These are phyloP conservation scores for Penicillium polonicum DNA, from an alignment of 2,329 filamentous ascomycete species.

Conservation along the genomic window DNA sequence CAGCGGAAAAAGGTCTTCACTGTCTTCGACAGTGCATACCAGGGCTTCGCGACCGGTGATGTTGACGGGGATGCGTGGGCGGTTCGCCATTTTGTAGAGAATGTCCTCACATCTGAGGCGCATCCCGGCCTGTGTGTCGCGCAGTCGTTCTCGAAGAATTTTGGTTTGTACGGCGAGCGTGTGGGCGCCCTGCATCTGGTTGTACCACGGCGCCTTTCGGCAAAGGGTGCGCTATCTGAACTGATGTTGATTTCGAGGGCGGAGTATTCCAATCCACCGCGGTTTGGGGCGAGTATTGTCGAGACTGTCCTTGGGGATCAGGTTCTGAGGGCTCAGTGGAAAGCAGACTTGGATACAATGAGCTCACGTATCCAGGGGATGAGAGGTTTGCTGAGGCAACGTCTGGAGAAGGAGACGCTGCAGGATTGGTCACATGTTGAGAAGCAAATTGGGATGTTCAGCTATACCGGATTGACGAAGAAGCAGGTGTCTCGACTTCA, in stretches of 20 bases:
- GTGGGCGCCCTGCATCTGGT: not conserved
- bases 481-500: not conserved
- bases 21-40: conserved; percentile 92
- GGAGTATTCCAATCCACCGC: not conserved
- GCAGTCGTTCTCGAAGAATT: not conserved
- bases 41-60: conserved; percentile 67
- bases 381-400: not conserved
- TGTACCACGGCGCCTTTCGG: not conserved
- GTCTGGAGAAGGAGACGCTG: not conserved
- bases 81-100: conserved; percentile 64
- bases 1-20: conserved; percentile 74
- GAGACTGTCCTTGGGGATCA: not conserved
- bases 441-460: not conserved
- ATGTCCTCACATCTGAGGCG: not conserved
- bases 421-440: not conserved
- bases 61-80: conserved; percentile 75
- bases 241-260: not conserved
- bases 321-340: not conserved
- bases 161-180: not conserved
- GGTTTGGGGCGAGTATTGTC: not conserved
- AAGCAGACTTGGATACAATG: not conserved
- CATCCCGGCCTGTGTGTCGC: conserved; percentile 40
- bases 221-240: not conserved
- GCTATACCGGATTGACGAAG: not conserved
- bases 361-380: not conserved